Evolutionary conservation across 257 asterid genomes (phyloP).

Genomic region (Solanum appendiculatum): DNA sequence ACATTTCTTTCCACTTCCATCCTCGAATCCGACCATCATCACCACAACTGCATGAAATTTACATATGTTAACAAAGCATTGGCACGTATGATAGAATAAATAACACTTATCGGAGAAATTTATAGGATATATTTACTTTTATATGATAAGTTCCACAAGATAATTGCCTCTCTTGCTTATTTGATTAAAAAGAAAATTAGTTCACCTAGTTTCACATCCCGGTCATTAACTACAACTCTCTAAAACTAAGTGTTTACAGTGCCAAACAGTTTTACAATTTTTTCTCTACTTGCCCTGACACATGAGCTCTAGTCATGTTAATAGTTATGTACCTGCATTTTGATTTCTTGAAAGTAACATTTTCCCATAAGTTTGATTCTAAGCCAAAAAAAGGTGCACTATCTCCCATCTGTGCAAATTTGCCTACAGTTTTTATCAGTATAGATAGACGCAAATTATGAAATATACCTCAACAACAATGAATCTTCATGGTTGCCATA

Average conservation of each 20-base stretch:
- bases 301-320: background rate
- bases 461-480: constrained; percentile 54
- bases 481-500: constrained; percentile 55
- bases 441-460: background rate
- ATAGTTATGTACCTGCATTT: background rate
- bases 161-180: background rate
- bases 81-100: background rate
- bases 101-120: background rate
- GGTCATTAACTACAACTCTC: background rate
- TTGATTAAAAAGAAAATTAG: background rate
- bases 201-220: background rate
- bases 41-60: constrained; percentile 63
- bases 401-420: background rate
- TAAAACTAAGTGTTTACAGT: background rate
- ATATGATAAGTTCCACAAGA: background rate
- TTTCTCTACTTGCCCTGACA: background rate
- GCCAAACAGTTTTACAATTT: background rate
- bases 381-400: background rate
- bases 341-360: background rate
- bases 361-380: background rate
- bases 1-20: constrained; percentile 73
- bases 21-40: constrained; percentile 94
- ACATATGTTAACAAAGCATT: background rate
- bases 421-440: background rate
- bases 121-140: background rate